Conservation (phyloP, 1,284 basidiomycete genomes). For the Hypsizygus ulmarius region DNA sequence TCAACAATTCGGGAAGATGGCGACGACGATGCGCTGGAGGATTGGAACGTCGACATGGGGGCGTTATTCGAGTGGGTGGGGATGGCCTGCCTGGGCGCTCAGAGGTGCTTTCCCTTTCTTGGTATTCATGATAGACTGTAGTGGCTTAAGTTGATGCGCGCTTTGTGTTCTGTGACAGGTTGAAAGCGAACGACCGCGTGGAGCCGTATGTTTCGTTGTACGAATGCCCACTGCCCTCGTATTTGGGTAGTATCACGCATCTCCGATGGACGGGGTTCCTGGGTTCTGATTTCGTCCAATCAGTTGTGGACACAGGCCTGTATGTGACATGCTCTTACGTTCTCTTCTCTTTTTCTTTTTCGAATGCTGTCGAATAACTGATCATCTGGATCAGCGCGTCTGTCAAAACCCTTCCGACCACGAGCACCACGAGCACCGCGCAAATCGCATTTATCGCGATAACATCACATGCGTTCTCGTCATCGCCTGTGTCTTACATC, state of each 20-base stretch:
- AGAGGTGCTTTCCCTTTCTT: constrained; percentile 27
- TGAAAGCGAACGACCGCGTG: constrained; percentile 41
- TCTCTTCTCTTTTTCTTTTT: neutral
- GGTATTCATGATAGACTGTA: neutral
- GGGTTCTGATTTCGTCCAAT: constrained; percentile 46
- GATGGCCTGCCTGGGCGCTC: constrained; percentile 49
- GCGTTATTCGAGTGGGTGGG: constrained; percentile 69
- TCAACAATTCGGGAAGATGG: constrained; percentile 8
- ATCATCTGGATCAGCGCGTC: constrained; percentile 10
- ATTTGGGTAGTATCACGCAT: constrained; percentile 45
- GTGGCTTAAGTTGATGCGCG: neutral
- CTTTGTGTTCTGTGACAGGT: constrained; percentile 22
- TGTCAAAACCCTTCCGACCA: constrained; percentile 9
- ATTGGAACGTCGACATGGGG: constrained; percentile 45
- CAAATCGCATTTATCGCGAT: constrained; percentile 29
- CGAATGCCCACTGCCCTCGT: constrained; percentile 41
- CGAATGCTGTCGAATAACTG: neutral
- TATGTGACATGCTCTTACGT: constrained; percentile 26
- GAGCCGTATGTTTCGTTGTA: constrained; percentile 48
- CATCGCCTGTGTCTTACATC: constrained; percentile 47
- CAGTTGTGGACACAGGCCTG: constrained; percentile 43
- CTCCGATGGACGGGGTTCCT: constrained; percentile 62
- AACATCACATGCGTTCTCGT: constrained; percentile 35
- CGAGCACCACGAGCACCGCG: neutral
- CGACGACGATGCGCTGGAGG: constrained; percentile 38